Evolutionary conservation across 495 filamentous ascomycete genomes (phyloP).

Genomic region (Pseudoneurospora amorphoporcata): DNA sequence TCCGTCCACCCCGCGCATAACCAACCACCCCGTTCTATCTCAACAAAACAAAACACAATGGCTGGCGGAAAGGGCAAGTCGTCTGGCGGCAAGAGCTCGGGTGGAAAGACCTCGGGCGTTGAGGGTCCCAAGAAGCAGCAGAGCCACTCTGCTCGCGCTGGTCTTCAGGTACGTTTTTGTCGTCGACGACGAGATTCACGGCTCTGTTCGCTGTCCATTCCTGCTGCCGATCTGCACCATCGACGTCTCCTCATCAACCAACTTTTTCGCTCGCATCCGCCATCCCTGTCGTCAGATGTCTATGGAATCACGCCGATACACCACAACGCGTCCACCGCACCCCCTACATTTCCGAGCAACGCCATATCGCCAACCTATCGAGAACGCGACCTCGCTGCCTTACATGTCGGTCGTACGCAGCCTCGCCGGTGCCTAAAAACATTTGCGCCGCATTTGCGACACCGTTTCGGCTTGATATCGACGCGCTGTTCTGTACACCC

Average conservation of each 20-base stretch:
- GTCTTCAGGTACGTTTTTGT: constrained; percentile 77
- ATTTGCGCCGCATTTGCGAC: not conserved
- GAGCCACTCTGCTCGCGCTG: constrained; percentile 96
- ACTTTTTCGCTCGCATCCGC: not conserved
- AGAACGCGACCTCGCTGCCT: not conserved
- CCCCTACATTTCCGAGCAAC: constrained; percentile 2
- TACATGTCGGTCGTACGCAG: not conserved
- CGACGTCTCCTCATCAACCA: not conserved
- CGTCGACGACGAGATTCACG: constrained; percentile 5
- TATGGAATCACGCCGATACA: constrained; percentile 3
- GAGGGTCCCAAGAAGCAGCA: constrained; percentile 81
- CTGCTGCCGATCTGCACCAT: not conserved
- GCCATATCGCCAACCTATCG: not conserved
- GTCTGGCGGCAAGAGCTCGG: constrained; percentile 76
- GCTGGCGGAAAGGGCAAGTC: constrained; percentile 91
- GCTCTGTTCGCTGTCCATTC: constrained; percentile 5
- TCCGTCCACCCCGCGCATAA: constrained; percentile 18
- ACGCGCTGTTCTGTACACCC: not conserved
- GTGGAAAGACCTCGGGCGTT: constrained; percentile 70
- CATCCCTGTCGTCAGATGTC: not conserved
- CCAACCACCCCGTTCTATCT: constrained; percentile 8
- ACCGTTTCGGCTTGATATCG: not conserved
- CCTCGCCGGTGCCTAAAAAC: not conserved
- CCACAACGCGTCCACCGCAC: constrained; percentile 6
- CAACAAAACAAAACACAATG: constrained; percentile 26